phyloP scores from a whole-genome alignment of 805 yeast genomes.

The Ogataea dorogensis region DNA sequence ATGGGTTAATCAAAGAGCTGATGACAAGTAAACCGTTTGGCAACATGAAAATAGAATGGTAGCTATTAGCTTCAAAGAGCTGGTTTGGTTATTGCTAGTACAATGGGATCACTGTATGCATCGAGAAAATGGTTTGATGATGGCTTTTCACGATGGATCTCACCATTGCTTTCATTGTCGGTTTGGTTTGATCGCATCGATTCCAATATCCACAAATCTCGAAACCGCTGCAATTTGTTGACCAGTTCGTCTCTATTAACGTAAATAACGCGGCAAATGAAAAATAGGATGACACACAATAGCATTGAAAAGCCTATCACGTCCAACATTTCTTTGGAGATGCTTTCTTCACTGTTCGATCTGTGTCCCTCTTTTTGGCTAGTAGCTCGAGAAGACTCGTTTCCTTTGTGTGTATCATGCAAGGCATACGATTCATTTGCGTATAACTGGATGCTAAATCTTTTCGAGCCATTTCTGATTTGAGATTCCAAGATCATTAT shows the following conservation, averaged over 20 bases:
- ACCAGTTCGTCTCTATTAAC: slow-evolving; percentile 7
- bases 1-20: slow-evolving; percentile 47
- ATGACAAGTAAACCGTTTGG: slow-evolving; percentile 49
- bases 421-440: too few relatives aligned
- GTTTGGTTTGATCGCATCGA: not conserved
- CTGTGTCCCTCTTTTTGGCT: not conserved
- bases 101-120: not conserved
- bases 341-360: not conserved
- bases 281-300: slow-evolving; percentile 5
- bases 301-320: slow-evolving; percentile 2
- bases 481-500: not conserved
- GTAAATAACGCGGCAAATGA: slow-evolving; percentile 3
- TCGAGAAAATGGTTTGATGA: not conserved
- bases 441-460: too few relatives aligned
- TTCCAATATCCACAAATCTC: not conserved
- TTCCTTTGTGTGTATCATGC: not conserved
- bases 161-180: not conserved
- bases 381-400: not conserved
- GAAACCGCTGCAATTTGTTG: not conserved
- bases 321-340: slow-evolving; percentile 3
- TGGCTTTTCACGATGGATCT: too few relatives aligned
- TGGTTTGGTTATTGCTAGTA: not conserved
- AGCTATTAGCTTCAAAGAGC: slow-evolving; percentile 5
- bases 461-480: too few relatives aligned
- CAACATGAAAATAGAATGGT: slow-evolving; percentile 47